Base-by-base conservation (phyloP, 1,139 yeast species). In the Taphrina betulina region DNA sequence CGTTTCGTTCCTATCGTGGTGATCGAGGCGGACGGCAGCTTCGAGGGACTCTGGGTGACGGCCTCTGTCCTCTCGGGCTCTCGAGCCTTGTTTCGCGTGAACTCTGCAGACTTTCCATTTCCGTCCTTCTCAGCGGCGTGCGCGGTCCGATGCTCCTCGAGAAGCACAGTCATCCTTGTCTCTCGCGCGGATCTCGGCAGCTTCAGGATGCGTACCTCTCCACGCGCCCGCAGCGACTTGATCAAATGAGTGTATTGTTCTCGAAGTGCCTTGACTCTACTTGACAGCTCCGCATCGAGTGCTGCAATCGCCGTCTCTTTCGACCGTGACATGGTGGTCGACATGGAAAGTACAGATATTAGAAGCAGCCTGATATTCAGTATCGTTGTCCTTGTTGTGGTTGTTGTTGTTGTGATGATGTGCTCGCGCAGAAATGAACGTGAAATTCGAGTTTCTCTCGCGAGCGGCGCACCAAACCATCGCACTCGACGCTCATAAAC, bases 131-230 rank as follows among this genome's bases (percentile, higher is more conserved):
- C n/a, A n/a, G 31, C 31, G 31, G n/a, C 31, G 31, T 28, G 31
- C 31, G 8, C 31, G 31, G n/a, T n/a, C n/a, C n/a, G 31, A 8
- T 12, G 31, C 7, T 7, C n/a, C 4, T 23, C 17, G 8, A 50
- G 22, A 19, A 41, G 26, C 2, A 33, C 35, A 8, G 28, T 5
- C 26, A 50, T 14, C 4, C 26, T 33, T 20, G 12, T 29, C 31
- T 41, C 23, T 8, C 46, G 29, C 8, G 31, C 17, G 12, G 23
- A 19, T 8, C 16, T 34, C 1, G 54, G 46, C 10, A 50, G 20
- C 17, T 24, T 31, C 7, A 33, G 23, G 41, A 50, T 29, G 24
- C 36, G 54, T 20, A 50, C n/a, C 17, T 50, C 46, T 12, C 31
- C 35, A 34, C 46, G 31, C 22, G 46, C 31, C 19, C 22, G n/a